A percentile compares a stretch with the other conserved stretches of the same genome.
Conservation (phyloP, 1,139 yeast species). For the Trichomonascaceae sp. region DNA sequence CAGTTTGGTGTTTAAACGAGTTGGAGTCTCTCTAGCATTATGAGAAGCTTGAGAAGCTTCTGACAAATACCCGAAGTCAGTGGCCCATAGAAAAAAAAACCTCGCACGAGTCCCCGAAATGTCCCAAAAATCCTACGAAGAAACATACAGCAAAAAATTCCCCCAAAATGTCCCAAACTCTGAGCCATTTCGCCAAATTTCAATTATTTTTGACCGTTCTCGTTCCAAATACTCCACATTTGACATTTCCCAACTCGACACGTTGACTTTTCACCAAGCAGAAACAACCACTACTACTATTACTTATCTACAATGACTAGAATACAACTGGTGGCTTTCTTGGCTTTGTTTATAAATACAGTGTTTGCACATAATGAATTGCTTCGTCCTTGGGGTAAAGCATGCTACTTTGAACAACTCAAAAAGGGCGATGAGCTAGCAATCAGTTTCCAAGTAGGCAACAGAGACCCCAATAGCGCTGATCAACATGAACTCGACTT, state of each 20-base stretch:
- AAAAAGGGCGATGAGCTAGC: constrained; percentile 82
- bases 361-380: constrained; percentile 69
- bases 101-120: too few species aligned
- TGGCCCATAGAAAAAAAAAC: too few species aligned
- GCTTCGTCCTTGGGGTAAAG: constrained; percentile 77
- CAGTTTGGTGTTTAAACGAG: too few species aligned
- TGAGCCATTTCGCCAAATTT: too few species aligned
- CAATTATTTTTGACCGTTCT: too few species aligned
- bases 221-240: neutral
- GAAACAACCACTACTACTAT: too few species aligned
- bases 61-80: too few species aligned
- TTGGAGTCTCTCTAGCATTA: too few species aligned
- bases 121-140: too few species aligned
- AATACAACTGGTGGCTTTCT: constrained; percentile 1
- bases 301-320: neutral
- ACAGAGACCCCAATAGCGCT: constrained; percentile 71
- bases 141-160: too few species aligned
- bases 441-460: constrained; percentile 89
- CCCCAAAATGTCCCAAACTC: too few species aligned
- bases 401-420: constrained; percentile 82
- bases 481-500: constrained; percentile 79
- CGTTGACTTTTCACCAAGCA: neutral
- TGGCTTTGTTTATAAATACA: constrained; percentile 14
- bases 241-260: neutral
- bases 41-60: neutral